Evolutionary conservation across 1,284 basidiomycete species (phyloP).

Genomic region (Leccinum subrobustum): DNA sequence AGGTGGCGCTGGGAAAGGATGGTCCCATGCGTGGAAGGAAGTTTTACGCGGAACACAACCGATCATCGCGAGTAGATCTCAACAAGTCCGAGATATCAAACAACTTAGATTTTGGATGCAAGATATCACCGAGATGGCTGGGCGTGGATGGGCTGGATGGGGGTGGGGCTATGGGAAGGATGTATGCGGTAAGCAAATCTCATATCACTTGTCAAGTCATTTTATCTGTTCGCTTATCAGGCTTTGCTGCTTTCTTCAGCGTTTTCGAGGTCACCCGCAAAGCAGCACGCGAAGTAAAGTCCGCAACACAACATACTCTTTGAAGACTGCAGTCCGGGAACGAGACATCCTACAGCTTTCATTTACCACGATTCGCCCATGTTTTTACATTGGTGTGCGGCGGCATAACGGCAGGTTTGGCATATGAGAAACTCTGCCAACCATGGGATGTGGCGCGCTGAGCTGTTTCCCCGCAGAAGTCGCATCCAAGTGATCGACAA

Average conservation of each 20-base stretch:
- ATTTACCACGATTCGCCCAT: constrained; percentile 52
- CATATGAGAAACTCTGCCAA: constrained; percentile 65
- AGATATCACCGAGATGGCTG: constrained; percentile 75
- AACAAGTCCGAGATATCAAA: constrained; percentile 56
- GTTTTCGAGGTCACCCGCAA: constrained; percentile 67
- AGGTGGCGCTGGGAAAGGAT: constrained; percentile 54
- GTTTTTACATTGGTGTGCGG: constrained; percentile 64
- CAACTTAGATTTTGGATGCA: constrained; percentile 70
- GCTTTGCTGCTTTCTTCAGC: constrained; percentile 73
- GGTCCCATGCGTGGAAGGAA: constrained; percentile 76
- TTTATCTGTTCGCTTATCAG: constrained; percentile 36
- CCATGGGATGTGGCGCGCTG: constrained; percentile 71
- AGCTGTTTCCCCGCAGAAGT: constrained; percentile 46
- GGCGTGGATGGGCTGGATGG: constrained; percentile 50
- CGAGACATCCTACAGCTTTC: constrained; percentile 19
- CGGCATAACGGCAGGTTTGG: constrained; percentile 69
- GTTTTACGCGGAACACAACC: constrained; percentile 59
- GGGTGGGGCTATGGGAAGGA: constrained; percentile 67
- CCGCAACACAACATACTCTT: constrained; percentile 23
- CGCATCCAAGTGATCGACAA: constrained; percentile 15
- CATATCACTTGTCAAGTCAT: constrained; percentile 2
- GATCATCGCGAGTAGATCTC: constrained; percentile 30
- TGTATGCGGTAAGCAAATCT: constrained; percentile 51
- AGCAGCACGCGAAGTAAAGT: constrained; percentile 37
- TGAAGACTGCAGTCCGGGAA: constrained; percentile 10